Evolutionary conservation across 2,329 filamentous ascomycete genomes (phyloP).

Genomic region (Claviceps sp.): DNA sequence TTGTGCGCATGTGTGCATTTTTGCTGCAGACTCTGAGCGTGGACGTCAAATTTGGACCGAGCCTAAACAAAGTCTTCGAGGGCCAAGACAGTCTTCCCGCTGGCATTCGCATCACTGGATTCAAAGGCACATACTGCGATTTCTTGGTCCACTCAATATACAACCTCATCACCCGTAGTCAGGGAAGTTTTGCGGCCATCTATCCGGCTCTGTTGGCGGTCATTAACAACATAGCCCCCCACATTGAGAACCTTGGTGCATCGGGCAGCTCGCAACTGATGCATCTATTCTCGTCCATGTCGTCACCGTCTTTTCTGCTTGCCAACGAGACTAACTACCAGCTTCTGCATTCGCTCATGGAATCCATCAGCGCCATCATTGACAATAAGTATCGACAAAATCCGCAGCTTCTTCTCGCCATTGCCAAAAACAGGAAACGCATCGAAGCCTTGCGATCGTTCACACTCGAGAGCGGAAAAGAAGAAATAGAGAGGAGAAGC

Average conservation of each 20-base stretch:
- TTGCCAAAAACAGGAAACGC: constrained; percentile 66
- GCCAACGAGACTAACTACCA: constrained; percentile 85
- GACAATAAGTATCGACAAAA: constrained; percentile 82
- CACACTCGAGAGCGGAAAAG: constrained; percentile 81
- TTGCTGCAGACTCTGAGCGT: constrained; percentile 89
- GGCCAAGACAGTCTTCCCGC: constrained; percentile 76
- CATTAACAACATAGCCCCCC: constrained; percentile 83
- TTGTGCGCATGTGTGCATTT: constrained; percentile 96
- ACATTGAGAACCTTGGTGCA: constrained; percentile 63
- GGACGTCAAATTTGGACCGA: constrained; percentile 78
- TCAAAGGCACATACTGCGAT: constrained; percentile 83
- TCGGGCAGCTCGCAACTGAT: constrained; percentile 69
- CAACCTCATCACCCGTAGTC: constrained; percentile 77
- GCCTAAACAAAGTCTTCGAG: constrained; percentile 78
- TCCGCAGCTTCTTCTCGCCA: constrained; percentile 62
- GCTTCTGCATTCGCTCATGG: constrained; percentile 67
- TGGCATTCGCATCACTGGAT: constrained; percentile 69
- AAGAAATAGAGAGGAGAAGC: constrained; percentile 74
- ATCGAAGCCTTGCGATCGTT: constrained; percentile 80
- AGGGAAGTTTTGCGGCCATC: constrained; percentile 78
- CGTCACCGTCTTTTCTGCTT: constrained; percentile 79
- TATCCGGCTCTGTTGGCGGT: constrained; percentile 87
- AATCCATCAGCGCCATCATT: constrained; percentile 78
- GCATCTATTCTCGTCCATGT: constrained; percentile 85
- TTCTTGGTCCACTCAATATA: constrained; percentile 94